A percentile compares a stretch with the other conserved stretches of the same genome.
phyloP scores from a whole-genome alignment of 345 rosid species.

The Odontarrhena argentea region DNA sequence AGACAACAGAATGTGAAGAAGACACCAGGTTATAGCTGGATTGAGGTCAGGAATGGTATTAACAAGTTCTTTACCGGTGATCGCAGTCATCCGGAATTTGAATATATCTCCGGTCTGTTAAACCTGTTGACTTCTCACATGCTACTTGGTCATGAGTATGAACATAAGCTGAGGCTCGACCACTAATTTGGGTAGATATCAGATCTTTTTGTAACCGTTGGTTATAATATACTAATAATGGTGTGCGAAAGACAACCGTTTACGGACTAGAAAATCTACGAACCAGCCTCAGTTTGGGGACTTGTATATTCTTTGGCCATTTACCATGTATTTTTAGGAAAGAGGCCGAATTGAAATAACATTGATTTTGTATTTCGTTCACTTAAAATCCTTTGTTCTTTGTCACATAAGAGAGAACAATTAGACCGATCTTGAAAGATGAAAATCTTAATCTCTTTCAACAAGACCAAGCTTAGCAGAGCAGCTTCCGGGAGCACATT shows the following conservation, averaged over 20 bases:
- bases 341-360: neutral
- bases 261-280: slow-evolving; percentile 23
- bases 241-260: slow-evolving; percentile 17
- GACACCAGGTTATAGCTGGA: slow-evolving; percentile 58
- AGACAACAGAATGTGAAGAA: slow-evolving; percentile 50
- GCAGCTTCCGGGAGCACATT: slow-evolving; percentile 4
- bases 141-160: slow-evolving; percentile 36
- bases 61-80: slow-evolving; percentile 47
- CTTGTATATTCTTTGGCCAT: neutral
- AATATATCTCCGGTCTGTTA: slow-evolving; percentile 40
- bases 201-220: slow-evolving; percentile 11
- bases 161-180: slow-evolving; percentile 16
- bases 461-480: slow-evolving; percentile 18
- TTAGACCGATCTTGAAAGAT: slow-evolving; percentile 11
- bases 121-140: slow-evolving; percentile 43
- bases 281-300: slow-evolving; percentile 27
- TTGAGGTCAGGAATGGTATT: slow-evolving; percentile 43
- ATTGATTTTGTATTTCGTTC: neutral
- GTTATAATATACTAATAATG: slow-evolving; percentile 27
- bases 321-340: slow-evolving; percentile 15
- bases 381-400: neutral
- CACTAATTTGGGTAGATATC: slow-evolving; percentile 23
- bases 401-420: slow-evolving; percentile 1
- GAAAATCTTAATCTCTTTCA: slow-evolving; percentile 9
- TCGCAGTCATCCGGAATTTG: slow-evolving; percentile 44